Conservation (phyloP, 2,329 filamentous ascomycete species). For the Phyllosticta citrichinensis region DNA sequence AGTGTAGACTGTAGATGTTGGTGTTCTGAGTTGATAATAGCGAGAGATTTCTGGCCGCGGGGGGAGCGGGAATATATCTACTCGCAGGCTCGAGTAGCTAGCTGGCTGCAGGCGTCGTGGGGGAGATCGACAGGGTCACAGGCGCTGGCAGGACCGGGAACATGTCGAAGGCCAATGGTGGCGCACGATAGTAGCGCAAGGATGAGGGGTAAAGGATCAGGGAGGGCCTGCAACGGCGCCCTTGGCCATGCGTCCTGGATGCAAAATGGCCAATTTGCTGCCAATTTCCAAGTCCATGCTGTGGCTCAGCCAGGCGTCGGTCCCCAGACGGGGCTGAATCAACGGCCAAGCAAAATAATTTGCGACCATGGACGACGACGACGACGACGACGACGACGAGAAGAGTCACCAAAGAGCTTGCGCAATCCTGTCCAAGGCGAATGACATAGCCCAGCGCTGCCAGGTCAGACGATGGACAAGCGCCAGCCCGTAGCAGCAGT, state of each 20-base stretch:
- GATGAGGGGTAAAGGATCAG: not conserved
- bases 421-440: not conserved
- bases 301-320: not conserved
- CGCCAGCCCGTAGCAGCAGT: not conserved
- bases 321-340: not conserved
- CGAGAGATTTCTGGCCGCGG: not conserved
- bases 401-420: not conserved
- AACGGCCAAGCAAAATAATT: not conserved
- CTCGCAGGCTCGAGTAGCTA: not conserved
- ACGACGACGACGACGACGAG: too few species aligned
- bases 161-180: not conserved
- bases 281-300: not conserved
- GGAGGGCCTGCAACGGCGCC: too few species aligned
- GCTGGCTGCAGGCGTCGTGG: not conserved
- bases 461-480: conserved; percentile 6
- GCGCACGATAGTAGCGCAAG: not conserved
- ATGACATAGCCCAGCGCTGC: conserved; percentile 4
- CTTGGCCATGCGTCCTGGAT: not conserved
- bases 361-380: not conserved
- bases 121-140: conserved; percentile 10
- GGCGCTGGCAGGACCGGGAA: not conserved
- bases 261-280: not conserved
- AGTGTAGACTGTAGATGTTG: not conserved
- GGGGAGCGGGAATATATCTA: not conserved
- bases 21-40: not conserved